These are phyloP conservation scores for Candida nanaspora DNA, from an alignment of 805 yeast species.

Conservation along the genomic window DNA sequence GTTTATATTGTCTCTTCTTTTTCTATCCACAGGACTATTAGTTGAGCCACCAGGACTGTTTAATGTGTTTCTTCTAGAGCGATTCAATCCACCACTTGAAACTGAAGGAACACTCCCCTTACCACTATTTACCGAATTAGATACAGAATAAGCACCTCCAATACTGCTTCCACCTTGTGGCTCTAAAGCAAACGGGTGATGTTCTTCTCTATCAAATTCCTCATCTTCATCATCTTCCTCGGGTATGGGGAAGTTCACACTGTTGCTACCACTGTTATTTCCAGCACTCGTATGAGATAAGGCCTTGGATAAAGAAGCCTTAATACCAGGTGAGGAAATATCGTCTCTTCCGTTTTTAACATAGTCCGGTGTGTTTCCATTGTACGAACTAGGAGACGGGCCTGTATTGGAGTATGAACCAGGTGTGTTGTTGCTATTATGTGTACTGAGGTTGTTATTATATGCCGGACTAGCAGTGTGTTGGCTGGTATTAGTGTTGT, in stretches of 20 bases:
- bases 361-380: background rate
- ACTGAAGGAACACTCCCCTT: background rate
- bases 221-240: conserved; percentile 10
- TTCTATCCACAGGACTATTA: conserved; percentile 29
- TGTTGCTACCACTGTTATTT: conserved; percentile 1
- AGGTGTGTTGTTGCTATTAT: background rate
- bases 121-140: background rate
- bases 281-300: conserved; percentile 4
- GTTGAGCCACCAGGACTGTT: conserved; percentile 1
- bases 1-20: conserved; percentile 50
- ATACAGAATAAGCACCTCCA: background rate
- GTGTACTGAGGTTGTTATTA: background rate
- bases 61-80: conserved; percentile 1
- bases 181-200: background rate
- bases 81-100: background rate
- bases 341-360: conserved; percentile 2
- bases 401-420: background rate
- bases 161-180: no score
- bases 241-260: conserved; percentile 7
- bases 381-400: background rate
- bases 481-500: background rate
- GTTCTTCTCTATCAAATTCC: conserved; percentile 4
- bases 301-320: conserved; percentile 16
- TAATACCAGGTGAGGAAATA: conserved; percentile 7
- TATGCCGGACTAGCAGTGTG: no score